Evolutionary conservation across 768 basidiomycete species (phyloP).

Genomic region (Amanita pallidorosea): DNA sequence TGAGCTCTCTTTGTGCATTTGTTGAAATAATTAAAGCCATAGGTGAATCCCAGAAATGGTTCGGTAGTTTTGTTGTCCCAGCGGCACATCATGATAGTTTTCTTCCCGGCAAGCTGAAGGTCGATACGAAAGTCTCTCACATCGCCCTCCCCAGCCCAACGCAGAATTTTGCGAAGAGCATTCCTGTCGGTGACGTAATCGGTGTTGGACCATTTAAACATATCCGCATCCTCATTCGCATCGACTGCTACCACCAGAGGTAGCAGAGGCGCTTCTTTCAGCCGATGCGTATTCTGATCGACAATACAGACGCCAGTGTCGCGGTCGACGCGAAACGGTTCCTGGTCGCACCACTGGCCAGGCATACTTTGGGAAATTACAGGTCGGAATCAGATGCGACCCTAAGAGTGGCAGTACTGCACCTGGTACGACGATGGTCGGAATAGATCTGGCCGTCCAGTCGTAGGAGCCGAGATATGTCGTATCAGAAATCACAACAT

Average conservation of each 20-base stretch:
- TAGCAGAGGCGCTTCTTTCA: slow-evolving; percentile 25
- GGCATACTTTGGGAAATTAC: slow-evolving; percentile 37
- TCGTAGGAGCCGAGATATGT: slow-evolving; percentile 31
- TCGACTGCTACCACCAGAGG: slow-evolving; percentile 56
- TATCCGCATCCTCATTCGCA: slow-evolving; percentile 19
- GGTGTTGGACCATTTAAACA: slow-evolving; percentile 31
- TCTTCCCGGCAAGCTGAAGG: slow-evolving; percentile 28
- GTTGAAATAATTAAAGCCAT: slow-evolving; percentile 53
- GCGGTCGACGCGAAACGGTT: slow-evolving; percentile 42
- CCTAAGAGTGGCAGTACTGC: neutral
- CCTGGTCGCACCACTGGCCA: slow-evolving; percentile 39
- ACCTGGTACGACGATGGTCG: slow-evolving; percentile 35
- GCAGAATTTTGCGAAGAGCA: slow-evolving; percentile 47
- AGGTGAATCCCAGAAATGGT: slow-evolving; percentile 29
- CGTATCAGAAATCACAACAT: slow-evolving; percentile 16
- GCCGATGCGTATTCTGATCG: slow-evolving; percentile 50
- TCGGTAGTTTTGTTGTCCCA: slow-evolving; percentile 4
- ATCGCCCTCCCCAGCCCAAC: slow-evolving; percentile 36
- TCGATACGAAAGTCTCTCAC: slow-evolving; percentile 57
- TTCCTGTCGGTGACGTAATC: slow-evolving; percentile 58
- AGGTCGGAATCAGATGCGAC: neutral
- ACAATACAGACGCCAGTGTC: slow-evolving; percentile 39
- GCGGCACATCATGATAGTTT: slow-evolving; percentile 8
- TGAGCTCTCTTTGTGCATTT: slow-evolving; percentile 29
- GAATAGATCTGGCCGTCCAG: slow-evolving; percentile 25